A percentile compares a stretch with the other conserved stretches of the same genome.
These are phyloP conservation scores for Aspergillus homomorphus DNA, from an alignment of 495 filamentous ascomycete species.

Conservation along the genomic window DNA sequence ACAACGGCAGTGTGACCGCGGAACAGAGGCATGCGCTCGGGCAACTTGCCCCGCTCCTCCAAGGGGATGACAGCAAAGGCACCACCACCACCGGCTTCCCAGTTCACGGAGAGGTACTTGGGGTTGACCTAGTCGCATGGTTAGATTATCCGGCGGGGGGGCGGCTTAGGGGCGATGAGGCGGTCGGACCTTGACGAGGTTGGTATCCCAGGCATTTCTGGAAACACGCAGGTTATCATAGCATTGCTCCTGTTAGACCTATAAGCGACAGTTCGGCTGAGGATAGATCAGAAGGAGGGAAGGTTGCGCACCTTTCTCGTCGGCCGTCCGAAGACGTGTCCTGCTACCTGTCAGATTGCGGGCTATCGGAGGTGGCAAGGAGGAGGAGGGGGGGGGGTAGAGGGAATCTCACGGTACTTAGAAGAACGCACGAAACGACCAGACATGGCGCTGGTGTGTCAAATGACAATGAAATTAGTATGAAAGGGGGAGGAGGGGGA, in stretches of 20 bases:
- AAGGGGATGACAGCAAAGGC: conserved; percentile 96
- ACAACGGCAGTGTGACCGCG: conserved; percentile 93
- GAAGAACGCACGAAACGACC: conserved; percentile 97
- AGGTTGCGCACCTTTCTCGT: conserved; percentile 72
- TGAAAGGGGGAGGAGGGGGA: conserved; percentile 13
- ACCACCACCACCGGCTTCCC: conserved; percentile 94
- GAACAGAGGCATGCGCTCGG: conserved; percentile 91
- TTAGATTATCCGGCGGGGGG: conserved; percentile 23
- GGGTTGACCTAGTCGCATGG: conserved; percentile 70
- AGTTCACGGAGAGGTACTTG: conserved; percentile 95
- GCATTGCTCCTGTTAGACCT: conserved; percentile 66
- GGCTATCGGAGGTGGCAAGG: conserved; percentile 27
- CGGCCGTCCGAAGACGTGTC: conserved; percentile 94
- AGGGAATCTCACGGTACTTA: conserved; percentile 82
- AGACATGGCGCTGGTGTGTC: conserved; percentile 58
- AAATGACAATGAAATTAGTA: conserved; percentile 8
- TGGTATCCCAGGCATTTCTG: conserved; percentile 98
- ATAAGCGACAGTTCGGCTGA: conserved; percentile 1
- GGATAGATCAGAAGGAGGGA: not conserved
- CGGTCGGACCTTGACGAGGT: conserved; percentile 79
- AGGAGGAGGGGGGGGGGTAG: not conserved
- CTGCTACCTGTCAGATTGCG: conserved; percentile 49
- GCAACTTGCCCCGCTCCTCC: conserved; percentile 80
- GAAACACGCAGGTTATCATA: conserved; percentile 96
- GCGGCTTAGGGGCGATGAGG: conserved; percentile 27